Base-by-base conservation (phyloP, 257 asterid genomes). In the Schizonepeta tenuifolia region DNA sequence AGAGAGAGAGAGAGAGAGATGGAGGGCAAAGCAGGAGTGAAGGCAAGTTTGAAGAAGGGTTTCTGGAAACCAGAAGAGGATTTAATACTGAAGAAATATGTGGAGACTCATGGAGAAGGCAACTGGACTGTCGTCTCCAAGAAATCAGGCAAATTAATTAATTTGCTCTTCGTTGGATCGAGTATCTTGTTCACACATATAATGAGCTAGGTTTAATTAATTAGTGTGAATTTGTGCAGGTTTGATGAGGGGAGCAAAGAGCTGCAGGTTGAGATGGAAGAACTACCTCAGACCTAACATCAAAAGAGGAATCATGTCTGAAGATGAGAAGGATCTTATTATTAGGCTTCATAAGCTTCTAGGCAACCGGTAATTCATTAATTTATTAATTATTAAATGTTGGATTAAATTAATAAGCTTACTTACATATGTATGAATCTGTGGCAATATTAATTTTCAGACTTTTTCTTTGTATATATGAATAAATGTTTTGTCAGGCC, bases 41-140 rank as follows among this genome's bases (percentile, higher is more conserved):
- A 55, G 56, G 59, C 40, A 67, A 79, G 71, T 44, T 13, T 79
- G 79, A 87, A 74, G 84, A 87, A 84, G 78, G 88, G 92, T 17
- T 87, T 85, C 7, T 87, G 92, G 92, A 87, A 78, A 73, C 84
- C 92, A 44, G 92, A 85, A 76, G 92, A 87, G 84, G 92, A 87
- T 72, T 49, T 76, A 40, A 71, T 80, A 61, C 79, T 87, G 33
- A 87, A 74, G 80, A 85, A 79, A 41, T 87, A 83, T 51, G 88
- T 85, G 44, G 86, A 85, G 76, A 80, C 72, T 77, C 87, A 81
- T 49, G 86, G 92, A 40, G 89, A 86, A 80, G 89, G 89, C 35
- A 84, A 86, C 63, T 84, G 92, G 92, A 79, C 85, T 28, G 70
- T 65, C 41, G 83, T 86, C 15, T 77, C 92, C 21, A 78, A 82